Conservation (phyloP, 257 asterid species). For the Verbascum thapsus region DNA sequence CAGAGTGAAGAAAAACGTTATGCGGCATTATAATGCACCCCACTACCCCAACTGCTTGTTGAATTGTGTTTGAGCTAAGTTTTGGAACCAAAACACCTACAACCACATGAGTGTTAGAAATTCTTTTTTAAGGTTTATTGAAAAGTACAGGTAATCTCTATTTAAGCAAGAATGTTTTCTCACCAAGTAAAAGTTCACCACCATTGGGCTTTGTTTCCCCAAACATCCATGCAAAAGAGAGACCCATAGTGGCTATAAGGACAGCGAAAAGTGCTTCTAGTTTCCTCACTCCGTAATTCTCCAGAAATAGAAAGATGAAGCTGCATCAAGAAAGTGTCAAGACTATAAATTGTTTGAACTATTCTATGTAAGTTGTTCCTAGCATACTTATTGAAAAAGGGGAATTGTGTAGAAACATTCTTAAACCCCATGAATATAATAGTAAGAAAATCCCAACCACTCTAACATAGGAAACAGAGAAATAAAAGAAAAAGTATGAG, state of each 20-base stretch:
- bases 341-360: slow-evolving; percentile 11
- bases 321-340: slow-evolving; percentile 46
- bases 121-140: not conserved
- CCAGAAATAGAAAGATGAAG: slow-evolving; percentile 73
- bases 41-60: slow-evolving; percentile 83
- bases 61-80: slow-evolving; percentile 68
- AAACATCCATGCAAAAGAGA: slow-evolving; percentile 84
- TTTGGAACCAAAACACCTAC: slow-evolving; percentile 73
- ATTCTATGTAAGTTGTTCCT: not conserved
- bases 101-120: slow-evolving; percentile 6
- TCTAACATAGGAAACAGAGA: slow-evolving; percentile 13
- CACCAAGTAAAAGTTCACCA: slow-evolving; percentile 64
- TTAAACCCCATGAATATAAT: slow-evolving; percentile 5
- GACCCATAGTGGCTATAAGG: slow-evolving; percentile 71
- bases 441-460: slow-evolving; percentile 26
- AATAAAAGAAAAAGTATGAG: not conserved
- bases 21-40: slow-evolving; percentile 91
- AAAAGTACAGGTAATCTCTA: not conserved
- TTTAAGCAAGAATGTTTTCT: slow-evolving; percentile 19
- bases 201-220: slow-evolving; percentile 80
- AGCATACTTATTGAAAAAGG: not conserved
- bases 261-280: slow-evolving; percentile 81
- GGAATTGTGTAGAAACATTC: not conserved
- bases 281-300: slow-evolving; percentile 83
- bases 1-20: slow-evolving; percentile 78